Percentiles rank a stretch among this genome's conserved stretches.
Evolutionary conservation across 257 asterid species (phyloP).

Genomic region (Primulina eburnea): DNA sequence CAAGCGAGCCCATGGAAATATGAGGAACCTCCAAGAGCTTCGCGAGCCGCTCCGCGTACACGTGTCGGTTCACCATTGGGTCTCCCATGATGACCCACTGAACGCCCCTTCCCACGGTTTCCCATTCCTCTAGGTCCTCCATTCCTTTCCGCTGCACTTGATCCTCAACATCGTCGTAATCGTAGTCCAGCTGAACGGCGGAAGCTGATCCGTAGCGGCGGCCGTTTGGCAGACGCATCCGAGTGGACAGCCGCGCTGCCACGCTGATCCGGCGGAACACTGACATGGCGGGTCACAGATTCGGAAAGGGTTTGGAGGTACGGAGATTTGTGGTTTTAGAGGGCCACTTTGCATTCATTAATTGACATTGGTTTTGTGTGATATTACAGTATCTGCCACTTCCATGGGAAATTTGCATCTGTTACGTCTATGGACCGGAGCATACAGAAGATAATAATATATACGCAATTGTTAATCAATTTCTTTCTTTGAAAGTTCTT

Average conservation of each 20-base stretch:
- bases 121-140: conserved; percentile 58
- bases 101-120: conserved; percentile 55
- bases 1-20: conserved; percentile 86
- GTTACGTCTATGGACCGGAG: no score
- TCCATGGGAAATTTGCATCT: neutral
- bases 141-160: conserved; percentile 23
- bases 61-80: conserved; percentile 71
- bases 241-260: conserved; percentile 39
- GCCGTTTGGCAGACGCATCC: conserved; percentile 1
- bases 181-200: conserved; percentile 64
- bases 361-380: neutral
- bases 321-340: conserved; percentile 32
- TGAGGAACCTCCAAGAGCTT: conserved; percentile 78
- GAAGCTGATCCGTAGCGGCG: conserved; percentile 70
- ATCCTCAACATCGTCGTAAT: conserved; percentile 34
- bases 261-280: conserved; percentile 51
- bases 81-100: conserved; percentile 97
- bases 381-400: conserved; percentile 31
- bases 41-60: conserved; percentile 75
- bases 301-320: conserved; percentile 15
- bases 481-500: no score
- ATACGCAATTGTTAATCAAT: no score
- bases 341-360: neutral
- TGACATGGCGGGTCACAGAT: conserved; percentile 46
- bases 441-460: no score